These are phyloP conservation scores for Gloeopeniophorella convolvens DNA, from an alignment of 768 basidiomycete species.

Conservation along the genomic window DNA sequence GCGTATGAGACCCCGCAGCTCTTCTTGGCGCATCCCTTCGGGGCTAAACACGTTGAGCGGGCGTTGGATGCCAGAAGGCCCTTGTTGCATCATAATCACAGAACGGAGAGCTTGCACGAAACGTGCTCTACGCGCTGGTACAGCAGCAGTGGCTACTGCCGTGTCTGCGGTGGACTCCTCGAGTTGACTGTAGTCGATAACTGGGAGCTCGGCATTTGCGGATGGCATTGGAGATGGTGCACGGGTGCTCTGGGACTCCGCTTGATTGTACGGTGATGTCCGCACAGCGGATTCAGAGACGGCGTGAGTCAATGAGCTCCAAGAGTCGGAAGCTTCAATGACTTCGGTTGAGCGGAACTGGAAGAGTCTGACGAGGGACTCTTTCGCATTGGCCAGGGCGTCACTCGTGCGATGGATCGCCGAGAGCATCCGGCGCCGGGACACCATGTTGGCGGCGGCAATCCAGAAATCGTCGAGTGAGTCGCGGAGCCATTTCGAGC, in stretches of 20 bases:
- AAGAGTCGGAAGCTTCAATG: constrained; percentile 2
- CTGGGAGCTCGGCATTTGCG: not conserved
- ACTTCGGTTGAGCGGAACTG: constrained; percentile 3
- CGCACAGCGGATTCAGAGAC: constrained; percentile 2
- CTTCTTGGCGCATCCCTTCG: constrained; percentile 18
- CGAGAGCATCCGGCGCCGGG: constrained; percentile 6
- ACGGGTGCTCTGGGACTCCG: constrained; percentile 4
- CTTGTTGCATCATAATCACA: constrained; percentile 39
- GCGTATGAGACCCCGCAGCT: constrained; percentile 28
- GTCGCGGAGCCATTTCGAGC: constrained; percentile 65
- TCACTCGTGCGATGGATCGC: not conserved
- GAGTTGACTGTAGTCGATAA: not conserved
- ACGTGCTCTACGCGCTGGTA: constrained; percentile 29
- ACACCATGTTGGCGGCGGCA: constrained; percentile 19
- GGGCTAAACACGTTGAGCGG: constrained; percentile 25
- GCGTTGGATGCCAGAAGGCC: constrained; percentile 22
- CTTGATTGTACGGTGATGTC: not conserved
- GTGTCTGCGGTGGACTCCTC: constrained; percentile 19
- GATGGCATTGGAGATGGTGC: constrained; percentile 1
- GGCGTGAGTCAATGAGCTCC: constrained; percentile 11
- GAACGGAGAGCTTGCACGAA: constrained; percentile 41
- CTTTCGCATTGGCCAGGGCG: not conserved
- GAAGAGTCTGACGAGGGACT: not conserved
- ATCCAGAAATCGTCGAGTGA: constrained; percentile 38
- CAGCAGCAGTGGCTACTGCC: not conserved